Evolutionary conservation across 2,329 filamentous ascomycete genomes (phyloP).

Genomic region (Venturia carpophila): DNA sequence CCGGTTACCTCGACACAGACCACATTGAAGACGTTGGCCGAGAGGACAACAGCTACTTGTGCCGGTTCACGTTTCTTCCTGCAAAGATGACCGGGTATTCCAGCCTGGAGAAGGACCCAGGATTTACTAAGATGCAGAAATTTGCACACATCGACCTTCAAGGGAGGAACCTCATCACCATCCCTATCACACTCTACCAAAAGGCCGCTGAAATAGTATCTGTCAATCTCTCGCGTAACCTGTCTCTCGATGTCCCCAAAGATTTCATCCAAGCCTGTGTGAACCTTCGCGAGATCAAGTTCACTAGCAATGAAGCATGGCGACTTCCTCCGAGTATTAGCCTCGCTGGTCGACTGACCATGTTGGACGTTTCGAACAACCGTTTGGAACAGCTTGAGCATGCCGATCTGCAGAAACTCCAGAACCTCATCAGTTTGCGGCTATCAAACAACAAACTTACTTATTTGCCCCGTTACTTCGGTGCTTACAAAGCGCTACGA

Average conservation of each 20-base stretch:
- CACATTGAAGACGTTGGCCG: conserved; percentile 86
- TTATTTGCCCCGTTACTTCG: conserved; percentile 72
- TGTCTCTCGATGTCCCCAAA: conserved; percentile 85
- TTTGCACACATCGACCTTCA: conserved; percentile 91
- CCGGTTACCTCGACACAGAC: conserved; percentile 81
- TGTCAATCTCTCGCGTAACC: conserved; percentile 84
- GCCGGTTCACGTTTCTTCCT: conserved; percentile 89
- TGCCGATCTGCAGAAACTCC: conserved; percentile 68
- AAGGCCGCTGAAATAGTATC: conserved; percentile 90
- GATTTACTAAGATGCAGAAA: conserved; percentile 75
- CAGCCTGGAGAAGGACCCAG: conserved; percentile 66
- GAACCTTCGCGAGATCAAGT: conserved; percentile 90
- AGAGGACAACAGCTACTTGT: conserved; percentile 95
- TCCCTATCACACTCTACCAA: conserved; percentile 88
- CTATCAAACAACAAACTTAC: conserved; percentile 87
- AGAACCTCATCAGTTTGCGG: conserved; percentile 77
- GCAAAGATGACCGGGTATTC: conserved; percentile 75
- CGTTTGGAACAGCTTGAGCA: conserved; percentile 78
- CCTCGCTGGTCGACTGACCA: conserved; percentile 72
- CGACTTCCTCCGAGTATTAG: conserved; percentile 77
- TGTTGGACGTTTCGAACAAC: conserved; percentile 93
- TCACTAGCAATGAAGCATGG: conserved; percentile 85
- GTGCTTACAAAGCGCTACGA: conserved; percentile 67
- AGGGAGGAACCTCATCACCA: conserved; percentile 83
- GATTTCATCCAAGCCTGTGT: conserved; percentile 94